Evolutionary conservation across 129 eudicot genomes (phyloP).

Genomic region (Flaveria linearis): DNA sequence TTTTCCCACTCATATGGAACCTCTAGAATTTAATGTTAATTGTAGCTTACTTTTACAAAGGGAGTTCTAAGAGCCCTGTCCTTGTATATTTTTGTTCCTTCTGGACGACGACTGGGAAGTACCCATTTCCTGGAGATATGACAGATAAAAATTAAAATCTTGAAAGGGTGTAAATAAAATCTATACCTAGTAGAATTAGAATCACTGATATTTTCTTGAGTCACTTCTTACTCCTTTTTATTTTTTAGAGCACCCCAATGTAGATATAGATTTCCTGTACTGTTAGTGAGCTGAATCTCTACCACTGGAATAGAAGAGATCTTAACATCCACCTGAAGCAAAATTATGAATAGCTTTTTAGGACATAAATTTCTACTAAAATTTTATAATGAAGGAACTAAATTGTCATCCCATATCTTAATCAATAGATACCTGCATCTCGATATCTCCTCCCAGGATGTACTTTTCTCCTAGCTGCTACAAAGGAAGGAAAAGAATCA

Average conservation of each 20-base stretch:
- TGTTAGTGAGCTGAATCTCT: conserved; percentile 58
- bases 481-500: conserved; percentile 20
- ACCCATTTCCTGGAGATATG: conserved; percentile 56
- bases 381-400: conserved; percentile 6
- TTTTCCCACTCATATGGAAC: not conserved
- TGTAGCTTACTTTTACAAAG: conserved; percentile 58
- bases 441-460: conserved; percentile 58
- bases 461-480: conserved; percentile 59
- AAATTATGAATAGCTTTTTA: conserved; percentile 22
- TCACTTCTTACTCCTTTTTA: conserved; percentile 50
- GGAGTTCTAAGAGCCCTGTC: conserved; percentile 85
- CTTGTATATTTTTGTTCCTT: conserved; percentile 71
- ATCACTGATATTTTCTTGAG: conserved; percentile 19
- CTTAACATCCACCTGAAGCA: conserved; percentile 61
- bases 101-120: conserved; percentile 73
- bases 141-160: conserved; percentile 14
- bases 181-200: conserved; percentile 7
- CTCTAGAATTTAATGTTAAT: not conserved
- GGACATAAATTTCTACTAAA: conserved; percentile 5
- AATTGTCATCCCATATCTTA: conserved; percentile 13
- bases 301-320: conserved; percentile 46
- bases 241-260: conserved; percentile 78
- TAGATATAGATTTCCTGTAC: conserved; percentile 52
- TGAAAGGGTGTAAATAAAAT: not conserved
- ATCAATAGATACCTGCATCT: conserved; percentile 65